Conservation (phyloP, 495 filamentous ascomycete genomes). For the Lasiosphaeris hirsuta region DNA sequence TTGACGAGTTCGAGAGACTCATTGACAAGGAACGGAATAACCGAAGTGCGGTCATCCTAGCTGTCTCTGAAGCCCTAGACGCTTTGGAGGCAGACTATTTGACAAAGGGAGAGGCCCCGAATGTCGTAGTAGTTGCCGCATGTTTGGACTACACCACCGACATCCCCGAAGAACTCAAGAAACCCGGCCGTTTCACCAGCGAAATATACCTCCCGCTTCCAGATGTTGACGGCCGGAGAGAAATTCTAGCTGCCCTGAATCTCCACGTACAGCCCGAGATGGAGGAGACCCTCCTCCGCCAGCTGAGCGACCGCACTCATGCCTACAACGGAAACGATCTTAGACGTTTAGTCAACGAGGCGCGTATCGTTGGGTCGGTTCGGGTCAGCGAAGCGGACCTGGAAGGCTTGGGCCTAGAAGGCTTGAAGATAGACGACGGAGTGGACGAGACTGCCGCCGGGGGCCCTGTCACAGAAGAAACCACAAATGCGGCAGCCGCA, state of each 20-base stretch:
- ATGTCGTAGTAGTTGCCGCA: conserved; percentile 66
- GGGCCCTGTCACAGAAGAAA: neutral
- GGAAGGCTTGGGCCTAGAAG: conserved; percentile 12
- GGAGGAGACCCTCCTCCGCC: conserved; percentile 37
- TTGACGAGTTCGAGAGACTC: conserved; percentile 76
- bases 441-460: neutral
- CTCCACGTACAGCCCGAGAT: conserved; percentile 33
- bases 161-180: conserved; percentile 70
- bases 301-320: conserved; percentile 50
- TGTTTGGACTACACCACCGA: conserved; percentile 69
- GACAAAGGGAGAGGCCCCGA: conserved; percentile 33
- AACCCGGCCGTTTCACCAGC: conserved; percentile 59
- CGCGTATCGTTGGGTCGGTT: conserved; percentile 28
- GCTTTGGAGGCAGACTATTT: conserved; percentile 36
- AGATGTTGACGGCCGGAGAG: conserved; percentile 62
- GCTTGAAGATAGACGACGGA: neutral
- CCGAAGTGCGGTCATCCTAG: conserved; percentile 45
- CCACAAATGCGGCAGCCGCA: neutral
- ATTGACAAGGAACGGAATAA: conserved; percentile 60
- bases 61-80: conserved; percentile 53
- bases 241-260: conserved; percentile 63
- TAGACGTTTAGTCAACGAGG: conserved; percentile 38
- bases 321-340: conserved; percentile 53
- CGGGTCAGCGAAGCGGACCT: conserved; percentile 14
- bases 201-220: conserved; percentile 83